phyloP scores from a whole-genome alignment of 495 filamentous ascomycete genomes.

The Viridothelium virens region DNA sequence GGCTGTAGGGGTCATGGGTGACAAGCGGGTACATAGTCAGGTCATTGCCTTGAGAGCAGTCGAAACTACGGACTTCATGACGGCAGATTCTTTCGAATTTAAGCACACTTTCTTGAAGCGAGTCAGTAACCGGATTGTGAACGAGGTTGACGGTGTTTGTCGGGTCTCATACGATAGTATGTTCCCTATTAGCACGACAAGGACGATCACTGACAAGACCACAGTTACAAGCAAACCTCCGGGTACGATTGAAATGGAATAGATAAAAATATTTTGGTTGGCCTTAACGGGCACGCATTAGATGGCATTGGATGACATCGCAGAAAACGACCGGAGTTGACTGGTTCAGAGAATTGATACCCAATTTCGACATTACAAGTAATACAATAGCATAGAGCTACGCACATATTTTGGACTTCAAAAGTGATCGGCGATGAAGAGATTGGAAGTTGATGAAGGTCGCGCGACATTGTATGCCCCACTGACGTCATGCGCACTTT shows the following conservation, averaged over 20 bases:
- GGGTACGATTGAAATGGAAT: conserved; percentile 71
- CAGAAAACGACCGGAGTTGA: neutral
- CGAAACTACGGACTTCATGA: conserved; percentile 76
- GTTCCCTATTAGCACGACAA: conserved; percentile 14
- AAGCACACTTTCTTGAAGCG: conserved; percentile 58
- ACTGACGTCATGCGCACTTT: neutral
- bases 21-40: conserved; percentile 55
- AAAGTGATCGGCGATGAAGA: too few relatives aligned
- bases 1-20: conserved; percentile 76
- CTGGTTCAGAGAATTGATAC: neutral
- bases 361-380: neutral
- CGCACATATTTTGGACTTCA: too few relatives aligned
- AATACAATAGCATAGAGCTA: neutral
- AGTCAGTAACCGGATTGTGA: conserved; percentile 67
- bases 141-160: conserved; percentile 72
- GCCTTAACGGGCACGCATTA: neutral
- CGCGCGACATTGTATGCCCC: neutral
- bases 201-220: conserved; percentile 16
- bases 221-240: conserved; percentile 70
- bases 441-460: neutral
- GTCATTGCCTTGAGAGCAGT: conserved; percentile 65
- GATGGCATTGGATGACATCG: neutral
- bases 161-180: conserved; percentile 51
- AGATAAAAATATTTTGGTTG: conserved; percentile 20
- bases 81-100: conserved; percentile 62